Evolutionary conservation across 805 yeast species (phyloP).

Genomic region (Candida yuanshanica): DNA sequence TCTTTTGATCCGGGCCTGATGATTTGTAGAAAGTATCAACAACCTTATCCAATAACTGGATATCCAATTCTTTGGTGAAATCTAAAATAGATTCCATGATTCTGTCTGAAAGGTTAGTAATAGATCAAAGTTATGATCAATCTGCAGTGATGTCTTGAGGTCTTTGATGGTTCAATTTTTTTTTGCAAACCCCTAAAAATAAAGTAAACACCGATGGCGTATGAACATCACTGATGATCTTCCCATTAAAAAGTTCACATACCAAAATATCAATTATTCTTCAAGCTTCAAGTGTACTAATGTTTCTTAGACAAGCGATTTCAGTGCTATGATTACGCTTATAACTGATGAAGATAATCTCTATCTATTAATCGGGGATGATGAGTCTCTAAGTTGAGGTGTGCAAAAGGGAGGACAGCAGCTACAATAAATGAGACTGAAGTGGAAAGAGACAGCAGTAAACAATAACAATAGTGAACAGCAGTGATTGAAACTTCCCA

Average conservation of each 20-base stretch:
- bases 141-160: neutral
- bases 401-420: too few species aligned
- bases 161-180: neutral
- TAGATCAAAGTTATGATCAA: neutral
- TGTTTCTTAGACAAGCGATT: too few species aligned
- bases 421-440: too few species aligned
- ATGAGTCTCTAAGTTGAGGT: too few species aligned
- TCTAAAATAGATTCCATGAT: constrained; percentile 84
- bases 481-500: too few species aligned
- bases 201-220: neutral
- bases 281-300: neutral
- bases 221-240: neutral
- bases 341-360: too few species aligned
- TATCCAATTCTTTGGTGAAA: constrained; percentile 78
- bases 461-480: too few species aligned
- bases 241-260: neutral
- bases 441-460: too few species aligned
- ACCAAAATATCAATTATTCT: neutral
- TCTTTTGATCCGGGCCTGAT: constrained; percentile 57
- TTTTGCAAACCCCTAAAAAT: neutral
- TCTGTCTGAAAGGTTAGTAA: constrained; percentile 4
- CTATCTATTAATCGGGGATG: too few species aligned
- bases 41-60: constrained; percentile 70
- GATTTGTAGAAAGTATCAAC: constrained; percentile 83
- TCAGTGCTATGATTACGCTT: too few species aligned